Evolutionary conservation across 2,329 filamentous ascomycete genomes (phyloP).

Genomic region (Diaporthe ilicicola): DNA sequence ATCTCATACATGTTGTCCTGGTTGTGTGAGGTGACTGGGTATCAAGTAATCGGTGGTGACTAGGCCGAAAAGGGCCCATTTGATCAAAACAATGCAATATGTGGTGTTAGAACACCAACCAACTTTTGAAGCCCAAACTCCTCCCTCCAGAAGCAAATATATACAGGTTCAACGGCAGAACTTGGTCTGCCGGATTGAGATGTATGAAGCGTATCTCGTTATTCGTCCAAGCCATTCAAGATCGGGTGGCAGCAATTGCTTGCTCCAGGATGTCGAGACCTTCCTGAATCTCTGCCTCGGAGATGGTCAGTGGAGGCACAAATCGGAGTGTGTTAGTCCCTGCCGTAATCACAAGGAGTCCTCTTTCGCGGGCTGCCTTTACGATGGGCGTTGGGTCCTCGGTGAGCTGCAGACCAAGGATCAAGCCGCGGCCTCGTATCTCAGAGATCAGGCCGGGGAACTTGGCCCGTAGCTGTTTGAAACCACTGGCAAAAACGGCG

Average conservation of each 20-base stretch:
- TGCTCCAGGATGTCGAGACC: constrained; percentile 80
- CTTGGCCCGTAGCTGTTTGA: constrained; percentile 54
- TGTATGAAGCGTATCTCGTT: background rate
- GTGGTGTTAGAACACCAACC: background rate
- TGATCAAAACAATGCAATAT: background rate
- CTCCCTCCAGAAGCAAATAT: constrained; percentile 17
- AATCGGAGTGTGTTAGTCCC: constrained; percentile 93
- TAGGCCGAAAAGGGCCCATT: background rate
- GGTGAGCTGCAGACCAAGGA: constrained; percentile 85
- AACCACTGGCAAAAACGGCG: constrained; percentile 56
- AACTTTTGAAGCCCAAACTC: constrained; percentile 25
- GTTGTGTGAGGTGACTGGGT: background rate
- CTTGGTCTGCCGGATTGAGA: background rate
- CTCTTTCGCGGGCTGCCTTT: constrained; percentile 85
- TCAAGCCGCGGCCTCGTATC: constrained; percentile 82
- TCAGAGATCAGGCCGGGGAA: constrained; percentile 79
- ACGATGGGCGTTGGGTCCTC: constrained; percentile 78
- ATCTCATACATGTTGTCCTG: background rate
- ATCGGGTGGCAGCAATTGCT: constrained; percentile 58
- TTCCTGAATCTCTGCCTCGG: constrained; percentile 79
- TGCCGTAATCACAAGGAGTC: constrained; percentile 89
- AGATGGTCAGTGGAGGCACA: constrained; percentile 86
- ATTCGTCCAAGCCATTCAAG: constrained; percentile 17
- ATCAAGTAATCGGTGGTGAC: background rate
- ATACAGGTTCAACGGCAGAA: constrained; percentile 19